These are phyloP conservation scores for Tricholoma sp. DNA, from an alignment of 768 basidiomycete species.

Conservation along the genomic window DNA sequence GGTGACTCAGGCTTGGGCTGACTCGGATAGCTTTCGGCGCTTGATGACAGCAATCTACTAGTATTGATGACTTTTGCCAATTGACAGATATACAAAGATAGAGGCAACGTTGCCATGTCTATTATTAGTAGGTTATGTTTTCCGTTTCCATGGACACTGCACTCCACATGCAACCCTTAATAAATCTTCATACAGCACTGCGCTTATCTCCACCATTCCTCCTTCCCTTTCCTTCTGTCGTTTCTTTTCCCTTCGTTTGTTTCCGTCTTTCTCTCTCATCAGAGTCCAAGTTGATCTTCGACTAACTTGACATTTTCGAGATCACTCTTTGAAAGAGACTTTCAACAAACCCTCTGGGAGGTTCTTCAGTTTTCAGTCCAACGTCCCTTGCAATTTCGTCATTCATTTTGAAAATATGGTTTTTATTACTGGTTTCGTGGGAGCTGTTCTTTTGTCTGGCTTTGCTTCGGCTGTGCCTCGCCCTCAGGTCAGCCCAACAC, in stretches of 20 bases:
- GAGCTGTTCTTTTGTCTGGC: slow-evolving; percentile 49
- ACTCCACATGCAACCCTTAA: slow-evolving; percentile 12
- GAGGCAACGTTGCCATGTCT: neutral
- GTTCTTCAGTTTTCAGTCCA: slow-evolving; percentile 40
- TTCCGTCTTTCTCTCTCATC: slow-evolving; percentile 36
- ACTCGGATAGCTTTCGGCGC: too few species aligned
- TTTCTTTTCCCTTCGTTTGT: slow-evolving; percentile 35
- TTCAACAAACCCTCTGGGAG: slow-evolving; percentile 59
- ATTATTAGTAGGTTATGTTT: neutral
- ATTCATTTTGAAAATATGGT: slow-evolving; percentile 53
- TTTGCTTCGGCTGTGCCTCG: slow-evolving; percentile 45
- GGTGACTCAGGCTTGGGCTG: too few species aligned
- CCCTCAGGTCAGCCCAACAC: slow-evolving; percentile 31
- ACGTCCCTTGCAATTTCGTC: slow-evolving; percentile 43
- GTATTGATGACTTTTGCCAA: neutral
- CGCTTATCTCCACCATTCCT: neutral
- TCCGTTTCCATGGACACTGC: slow-evolving; percentile 32
- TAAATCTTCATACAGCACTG: slow-evolving; percentile 17
- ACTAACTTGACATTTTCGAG: slow-evolving; percentile 54
- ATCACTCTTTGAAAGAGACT: slow-evolving; percentile 73
- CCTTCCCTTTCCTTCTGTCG: slow-evolving; percentile 17
- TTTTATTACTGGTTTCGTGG: slow-evolving; percentile 47
- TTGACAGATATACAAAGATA: neutral
- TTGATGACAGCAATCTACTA: neutral
- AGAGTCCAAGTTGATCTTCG: slow-evolving; percentile 65